Evolutionary conservation across 257 asterid genomes (phyloP), one percentile per base, ranked within the genome.

Genomic region (Plantago elongata): DNA sequence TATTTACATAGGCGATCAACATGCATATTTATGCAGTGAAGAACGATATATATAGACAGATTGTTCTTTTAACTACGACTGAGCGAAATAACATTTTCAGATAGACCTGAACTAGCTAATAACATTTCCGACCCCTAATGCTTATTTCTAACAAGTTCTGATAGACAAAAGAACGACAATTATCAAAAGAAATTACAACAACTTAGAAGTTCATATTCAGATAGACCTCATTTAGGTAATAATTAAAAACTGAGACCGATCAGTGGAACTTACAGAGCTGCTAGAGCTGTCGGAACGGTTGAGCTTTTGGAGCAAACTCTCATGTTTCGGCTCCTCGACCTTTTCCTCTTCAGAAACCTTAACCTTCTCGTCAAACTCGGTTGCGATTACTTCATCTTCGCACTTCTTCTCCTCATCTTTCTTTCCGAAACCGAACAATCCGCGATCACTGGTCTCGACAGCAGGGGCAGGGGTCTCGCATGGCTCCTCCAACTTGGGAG

Each of bases 201-300:
- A 22, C 27, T 22, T 1, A 22, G 27, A 22, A 22, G 27, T 22
- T 22, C 27, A 22, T 22, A 2, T 22, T 22, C 27, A 22, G 1
- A 22, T 22, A 1, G 27, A 22, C 27, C 27, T 22, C 1, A 58
- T 58, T 40, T 42, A 58, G 11, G 15, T 4, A 15, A 61, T 10
- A 17, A 45, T 13, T 12, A 37, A 37, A 38, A 15, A 6, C 5
- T 13, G 13, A 30, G 51, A 48, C 7, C 2, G 16, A 43, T 30
- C 50, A 45, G 16, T 1, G 40, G 5, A 49, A 85, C 94, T 82
- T 88, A 91, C 98, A 13, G 87, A 82, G 67, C 98, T 88, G 80
- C 94, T 84, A 34, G 89, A 77, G 74, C 87, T 79, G 69, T 61
- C 60, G 29, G 80, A 75, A 16, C 87, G 72, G 30, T 74, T 75